Conservation (phyloP, 441 rosid genomes). For the Gossypium schwendimanii region DNA sequence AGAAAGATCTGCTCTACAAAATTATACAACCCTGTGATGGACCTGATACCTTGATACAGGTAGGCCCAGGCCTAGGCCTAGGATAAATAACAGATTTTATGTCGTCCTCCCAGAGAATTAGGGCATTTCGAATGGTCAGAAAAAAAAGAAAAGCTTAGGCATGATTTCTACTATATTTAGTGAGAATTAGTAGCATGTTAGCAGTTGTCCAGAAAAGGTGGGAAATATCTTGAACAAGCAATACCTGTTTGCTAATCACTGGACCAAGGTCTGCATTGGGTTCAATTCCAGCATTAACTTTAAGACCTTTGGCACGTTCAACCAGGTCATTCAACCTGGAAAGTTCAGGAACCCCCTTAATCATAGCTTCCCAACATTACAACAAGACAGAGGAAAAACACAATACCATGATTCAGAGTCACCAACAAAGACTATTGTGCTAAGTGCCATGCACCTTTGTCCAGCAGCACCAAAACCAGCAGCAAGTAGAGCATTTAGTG, state of each 20-base stretch:
- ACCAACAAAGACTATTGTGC: conserved; percentile 86
- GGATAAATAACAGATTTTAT: neutral
- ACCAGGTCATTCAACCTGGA: conserved; percentile 71
- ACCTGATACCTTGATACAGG: neutral
- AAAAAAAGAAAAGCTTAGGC: neutral
- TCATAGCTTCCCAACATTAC: neutral
- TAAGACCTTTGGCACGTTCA: conserved; percentile 69
- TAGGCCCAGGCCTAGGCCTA: neutral
- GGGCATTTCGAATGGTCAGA: neutral
- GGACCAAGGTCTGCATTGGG: conserved; percentile 47
- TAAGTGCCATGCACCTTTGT: conserved; percentile 96
- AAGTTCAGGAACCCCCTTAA: neutral
- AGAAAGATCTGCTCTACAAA: neutral
- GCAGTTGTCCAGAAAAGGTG: neutral
- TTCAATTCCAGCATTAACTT: conserved; percentile 72
- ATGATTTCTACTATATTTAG: neutral
- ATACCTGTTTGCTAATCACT: conserved; percentile 65
- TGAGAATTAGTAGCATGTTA: neutral
- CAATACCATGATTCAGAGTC: conserved; percentile 61
- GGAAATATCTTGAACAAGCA: neutral
- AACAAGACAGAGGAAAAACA: neutral
- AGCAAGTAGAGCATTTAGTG: conserved; percentile 76
- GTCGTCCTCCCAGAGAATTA: neutral
- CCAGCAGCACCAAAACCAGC: conserved; percentile 99
- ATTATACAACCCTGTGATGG: neutral